A percentile compares a stretch with the other conserved stretches of the same genome.
phyloP scores from a whole-genome alignment of 192 early-diverging fungal species.

The Entomortierella lignicola region DNA sequence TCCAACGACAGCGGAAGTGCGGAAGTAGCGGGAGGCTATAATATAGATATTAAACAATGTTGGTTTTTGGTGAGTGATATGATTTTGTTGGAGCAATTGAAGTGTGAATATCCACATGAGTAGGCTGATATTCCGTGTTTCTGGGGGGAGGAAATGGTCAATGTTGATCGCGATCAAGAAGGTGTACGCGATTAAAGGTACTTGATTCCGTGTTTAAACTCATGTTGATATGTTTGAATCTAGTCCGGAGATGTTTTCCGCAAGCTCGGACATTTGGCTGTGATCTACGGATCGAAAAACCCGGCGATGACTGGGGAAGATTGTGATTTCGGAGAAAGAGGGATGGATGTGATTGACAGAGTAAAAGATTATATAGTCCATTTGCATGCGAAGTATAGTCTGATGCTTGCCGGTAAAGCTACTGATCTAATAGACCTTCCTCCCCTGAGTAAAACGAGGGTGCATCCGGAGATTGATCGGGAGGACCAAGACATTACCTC shows the following conservation, averaged over 20 bases:
- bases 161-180: background rate
- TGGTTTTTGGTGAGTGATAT: background rate
- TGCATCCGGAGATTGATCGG: background rate
- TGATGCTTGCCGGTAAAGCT: background rate
- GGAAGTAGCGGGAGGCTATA: constrained; percentile 54
- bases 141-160: background rate
- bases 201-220: no score
- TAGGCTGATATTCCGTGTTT: background rate
- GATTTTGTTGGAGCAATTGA: background rate
- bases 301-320: no score
- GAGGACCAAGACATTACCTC: constrained; percentile 20
- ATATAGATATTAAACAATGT: background rate
- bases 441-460: background rate
- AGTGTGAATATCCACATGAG: background rate
- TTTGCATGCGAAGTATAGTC: background rate
- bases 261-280: constrained; percentile 14
- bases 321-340: no score
- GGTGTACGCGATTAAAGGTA: background rate
- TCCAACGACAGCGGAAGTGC: constrained; percentile 56
- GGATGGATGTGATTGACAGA: no score
- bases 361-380: no score
- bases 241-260: constrained; percentile 16
- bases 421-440: background rate
- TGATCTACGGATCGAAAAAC: background rate
- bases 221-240: constrained; percentile 6